phyloP scores from a whole-genome alignment of 257 asterid species.

The Primulina eburnea region DNA sequence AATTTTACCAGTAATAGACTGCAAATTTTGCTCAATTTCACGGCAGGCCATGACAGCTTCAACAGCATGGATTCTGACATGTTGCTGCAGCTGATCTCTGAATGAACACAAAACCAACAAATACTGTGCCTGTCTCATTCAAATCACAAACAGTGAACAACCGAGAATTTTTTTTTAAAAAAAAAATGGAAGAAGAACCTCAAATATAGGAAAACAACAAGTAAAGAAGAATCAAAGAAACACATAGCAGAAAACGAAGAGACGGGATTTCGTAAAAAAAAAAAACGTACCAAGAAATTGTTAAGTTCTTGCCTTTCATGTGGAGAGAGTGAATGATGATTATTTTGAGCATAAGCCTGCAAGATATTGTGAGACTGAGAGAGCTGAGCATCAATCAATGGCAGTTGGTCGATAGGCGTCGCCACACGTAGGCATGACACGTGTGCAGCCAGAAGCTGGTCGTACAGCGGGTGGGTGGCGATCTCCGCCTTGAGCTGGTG shows the following conservation, averaged over 20 bases:
- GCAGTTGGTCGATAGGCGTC: conserved; percentile 94
- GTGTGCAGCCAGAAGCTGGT: conserved; percentile 87
- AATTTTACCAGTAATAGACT: conserved; percentile 68
- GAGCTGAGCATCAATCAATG: conserved; percentile 83
- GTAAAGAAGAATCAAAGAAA: neutral
- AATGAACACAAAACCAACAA: conserved; percentile 84
- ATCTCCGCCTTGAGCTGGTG: conserved; percentile 79
- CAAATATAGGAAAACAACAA: neutral
- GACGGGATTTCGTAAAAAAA: neutral
- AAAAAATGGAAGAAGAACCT: neutral
- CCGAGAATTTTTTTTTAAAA: neutral
- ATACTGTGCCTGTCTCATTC: conserved; percentile 66
- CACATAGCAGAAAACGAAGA: neutral
- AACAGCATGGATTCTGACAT: conserved; percentile 95
- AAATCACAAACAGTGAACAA: neutral
- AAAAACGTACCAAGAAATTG: conserved; percentile 66
- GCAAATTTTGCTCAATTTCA: conserved; percentile 85
- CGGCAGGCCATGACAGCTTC: conserved; percentile 99
- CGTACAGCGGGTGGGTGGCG: conserved; percentile 77
- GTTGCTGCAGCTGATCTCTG: conserved; percentile 94
- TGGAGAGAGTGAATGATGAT: conserved; percentile 41
- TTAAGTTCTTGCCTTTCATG: conserved; percentile 80
- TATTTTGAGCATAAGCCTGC: conserved; percentile 65
- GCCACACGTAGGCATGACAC: conserved; percentile 95
- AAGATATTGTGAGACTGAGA: conserved; percentile 65